Conservation (phyloP, 2,329 filamentous ascomycete species). For the Penicillium sp. region DNA sequence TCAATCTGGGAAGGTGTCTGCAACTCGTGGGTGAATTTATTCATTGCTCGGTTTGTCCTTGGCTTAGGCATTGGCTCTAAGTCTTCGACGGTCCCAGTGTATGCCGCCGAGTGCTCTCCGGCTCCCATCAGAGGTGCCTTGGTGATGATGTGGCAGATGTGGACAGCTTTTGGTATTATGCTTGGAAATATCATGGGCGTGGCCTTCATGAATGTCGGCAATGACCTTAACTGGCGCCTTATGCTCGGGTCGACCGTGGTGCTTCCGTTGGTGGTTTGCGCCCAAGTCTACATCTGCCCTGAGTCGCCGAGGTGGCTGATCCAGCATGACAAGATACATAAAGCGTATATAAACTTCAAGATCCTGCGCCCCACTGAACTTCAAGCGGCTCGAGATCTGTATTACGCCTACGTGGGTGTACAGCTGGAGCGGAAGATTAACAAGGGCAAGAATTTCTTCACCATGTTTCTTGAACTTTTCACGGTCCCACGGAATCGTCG, state of each 20-base stretch:
- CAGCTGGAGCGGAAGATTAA: conserved; percentile 61
- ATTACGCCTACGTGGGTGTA: conserved; percentile 63
- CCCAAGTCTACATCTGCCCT: conserved; percentile 68
- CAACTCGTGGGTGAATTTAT: conserved; percentile 49
- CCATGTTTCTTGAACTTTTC: conserved; percentile 62
- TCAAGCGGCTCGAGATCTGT: conserved; percentile 61
- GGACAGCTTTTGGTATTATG: conserved; percentile 52
- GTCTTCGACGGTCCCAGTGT: conserved; percentile 52
- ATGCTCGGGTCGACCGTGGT: conserved; percentile 72
- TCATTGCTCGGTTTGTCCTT: conserved; percentile 48
- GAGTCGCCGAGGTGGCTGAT: conserved; percentile 58
- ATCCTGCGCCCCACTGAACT: conserved; percentile 55
- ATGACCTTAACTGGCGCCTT: conserved; percentile 67
- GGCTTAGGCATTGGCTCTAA: conserved; percentile 50
- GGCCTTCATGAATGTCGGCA: conserved; percentile 46
- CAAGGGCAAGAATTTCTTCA: conserved; percentile 55
- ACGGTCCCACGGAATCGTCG: conserved; percentile 66
- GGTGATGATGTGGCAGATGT: conserved; percentile 60
- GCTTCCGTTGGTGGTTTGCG: conserved; percentile 59
- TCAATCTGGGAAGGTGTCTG: conserved; percentile 49
- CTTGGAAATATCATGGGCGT: conserved; percentile 55
- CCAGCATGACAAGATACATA: conserved; percentile 49
- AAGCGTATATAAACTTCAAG: conserved; percentile 56
- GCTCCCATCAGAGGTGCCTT: conserved; percentile 55
- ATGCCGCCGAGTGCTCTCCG: conserved; percentile 54